Evolutionary conservation across 2,329 filamentous ascomycete species (phyloP).

Genomic region (Cryphonectria radicalis): DNA sequence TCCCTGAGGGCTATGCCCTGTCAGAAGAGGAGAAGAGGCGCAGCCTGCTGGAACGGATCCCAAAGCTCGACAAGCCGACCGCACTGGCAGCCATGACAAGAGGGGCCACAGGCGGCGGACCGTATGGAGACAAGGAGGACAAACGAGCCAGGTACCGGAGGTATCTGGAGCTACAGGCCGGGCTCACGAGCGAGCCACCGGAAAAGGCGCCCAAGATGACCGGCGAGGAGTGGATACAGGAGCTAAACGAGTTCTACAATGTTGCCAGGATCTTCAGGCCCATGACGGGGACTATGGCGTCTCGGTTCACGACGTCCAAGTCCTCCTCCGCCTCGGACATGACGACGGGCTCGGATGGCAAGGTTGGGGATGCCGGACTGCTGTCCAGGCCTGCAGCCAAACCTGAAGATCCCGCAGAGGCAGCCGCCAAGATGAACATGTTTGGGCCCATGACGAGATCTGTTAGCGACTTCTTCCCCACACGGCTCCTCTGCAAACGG

Average conservation of each 20-base stretch:
- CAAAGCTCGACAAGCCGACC: conserved; percentile 67
- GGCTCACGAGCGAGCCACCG: conserved; percentile 56
- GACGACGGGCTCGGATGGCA: conserved; percentile 30
- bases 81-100: conserved; percentile 71
- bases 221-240: conserved; percentile 77
- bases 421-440: conserved; percentile 89
- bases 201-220: conserved; percentile 41
- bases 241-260: conserved; percentile 75
- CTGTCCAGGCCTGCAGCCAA: conserved; percentile 57
- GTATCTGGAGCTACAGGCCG: conserved; percentile 80
- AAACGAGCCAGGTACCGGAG: conserved; percentile 81
- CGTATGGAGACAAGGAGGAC: conserved; percentile 79
- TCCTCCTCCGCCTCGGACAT: conserved; percentile 44
- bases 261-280: conserved; percentile 81
- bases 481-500: conserved; percentile 86
- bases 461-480: conserved; percentile 74
- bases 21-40: conserved; percentile 66
- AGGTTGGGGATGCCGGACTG: conserved; percentile 37
- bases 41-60: conserved; percentile 62
- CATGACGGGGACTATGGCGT: conserved; percentile 90
- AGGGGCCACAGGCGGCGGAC: conserved; percentile 68
- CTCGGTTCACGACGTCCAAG: conserved; percentile 80
- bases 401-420: conserved; percentile 76
- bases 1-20: conserved; percentile 66
- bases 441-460: conserved; percentile 86